Percentiles rank a stretch among this genome's conserved stretches.
Conservation (phyloP, 441 rosid species). For the Capsella rubella region DNA sequence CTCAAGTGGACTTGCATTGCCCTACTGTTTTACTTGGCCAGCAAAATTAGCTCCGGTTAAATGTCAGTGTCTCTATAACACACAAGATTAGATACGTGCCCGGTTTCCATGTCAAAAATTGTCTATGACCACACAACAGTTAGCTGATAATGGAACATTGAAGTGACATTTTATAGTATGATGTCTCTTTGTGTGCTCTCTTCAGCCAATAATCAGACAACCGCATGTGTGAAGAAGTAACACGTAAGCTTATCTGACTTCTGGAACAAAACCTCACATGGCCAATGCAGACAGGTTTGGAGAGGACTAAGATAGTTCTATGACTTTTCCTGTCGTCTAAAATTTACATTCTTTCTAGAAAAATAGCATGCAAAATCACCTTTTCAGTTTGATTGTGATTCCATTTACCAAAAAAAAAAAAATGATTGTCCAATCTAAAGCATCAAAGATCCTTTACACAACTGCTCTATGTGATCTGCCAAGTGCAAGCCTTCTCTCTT, state of each 20-base stretch:
- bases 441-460: neutral
- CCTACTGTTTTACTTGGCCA: too few relatives aligned
- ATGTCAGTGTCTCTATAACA: too few relatives aligned
- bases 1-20: too few relatives aligned
- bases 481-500: neutral
- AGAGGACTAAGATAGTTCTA: slow-evolving; percentile 8
- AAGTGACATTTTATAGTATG: too few relatives aligned
- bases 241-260: slow-evolving; percentile 38
- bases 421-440: neutral
- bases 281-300: slow-evolving; percentile 11
- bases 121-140: too few relatives aligned
- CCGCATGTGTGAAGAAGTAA: slow-evolving; percentile 36
- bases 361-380: neutral
- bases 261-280: slow-evolving; percentile 37
- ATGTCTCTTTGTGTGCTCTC: too few relatives aligned
- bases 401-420: neutral
- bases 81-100: too few relatives aligned
- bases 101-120: too few relatives aligned
- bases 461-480: neutral
- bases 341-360: neutral
- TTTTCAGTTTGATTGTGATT: neutral
- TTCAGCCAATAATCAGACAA: too few relatives aligned
- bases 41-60: too few relatives aligned
- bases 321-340: slow-evolving; percentile 7
- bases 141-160: too few relatives aligned